Evolutionary conservation across 2,329 filamentous ascomycete genomes (phyloP).

Genomic region (Colletotrichum brevisporum): DNA sequence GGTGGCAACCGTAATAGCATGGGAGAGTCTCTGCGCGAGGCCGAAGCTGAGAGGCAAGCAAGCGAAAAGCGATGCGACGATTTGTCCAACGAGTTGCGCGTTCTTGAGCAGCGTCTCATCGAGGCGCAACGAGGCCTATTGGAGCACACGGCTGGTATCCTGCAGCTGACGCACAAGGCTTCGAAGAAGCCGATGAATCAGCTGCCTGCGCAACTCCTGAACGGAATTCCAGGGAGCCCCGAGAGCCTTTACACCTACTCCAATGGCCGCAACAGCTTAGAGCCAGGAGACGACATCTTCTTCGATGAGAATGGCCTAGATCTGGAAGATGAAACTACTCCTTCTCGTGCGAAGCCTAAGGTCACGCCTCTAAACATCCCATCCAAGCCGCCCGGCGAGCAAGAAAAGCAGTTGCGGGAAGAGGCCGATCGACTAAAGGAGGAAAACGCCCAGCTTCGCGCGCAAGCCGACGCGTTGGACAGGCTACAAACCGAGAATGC

Average conservation of each 20-base stretch:
- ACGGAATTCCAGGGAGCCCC: constrained; percentile 79
- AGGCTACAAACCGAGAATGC: constrained; percentile 49
- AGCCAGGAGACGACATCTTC: constrained; percentile 70
- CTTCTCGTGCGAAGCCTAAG: constrained; percentile 51
- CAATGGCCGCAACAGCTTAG: constrained; percentile 71
- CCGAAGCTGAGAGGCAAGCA: constrained; percentile 80
- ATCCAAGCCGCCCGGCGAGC: constrained; percentile 70
- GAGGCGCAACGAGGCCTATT: constrained; percentile 82
- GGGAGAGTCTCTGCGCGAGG: constrained; percentile 67
- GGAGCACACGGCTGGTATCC: constrained; percentile 91
- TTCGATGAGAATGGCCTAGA: constrained; percentile 84
- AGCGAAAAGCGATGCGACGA: constrained; percentile 89
- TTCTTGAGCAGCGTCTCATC: constrained; percentile 82
- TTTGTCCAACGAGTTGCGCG: constrained; percentile 83
- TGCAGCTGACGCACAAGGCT: constrained; percentile 89
- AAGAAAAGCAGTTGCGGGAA: constrained; percentile 64
- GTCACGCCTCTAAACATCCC: constrained; percentile 69
- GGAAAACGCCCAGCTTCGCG: constrained; percentile 58
- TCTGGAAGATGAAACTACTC: constrained; percentile 57
- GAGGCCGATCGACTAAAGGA: constrained; percentile 64
- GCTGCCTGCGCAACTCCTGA: constrained; percentile 52
- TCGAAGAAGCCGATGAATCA: constrained; percentile 67
- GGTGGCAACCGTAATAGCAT: constrained; percentile 64
- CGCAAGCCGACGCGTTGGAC: constrained; percentile 50
- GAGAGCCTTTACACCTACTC: constrained; percentile 82